Evolutionary conservation across 2,329 filamentous ascomycete genomes (phyloP), one percentile per base, ranked within the genome.

Genomic region (Colletotrichum sp.): DNA sequence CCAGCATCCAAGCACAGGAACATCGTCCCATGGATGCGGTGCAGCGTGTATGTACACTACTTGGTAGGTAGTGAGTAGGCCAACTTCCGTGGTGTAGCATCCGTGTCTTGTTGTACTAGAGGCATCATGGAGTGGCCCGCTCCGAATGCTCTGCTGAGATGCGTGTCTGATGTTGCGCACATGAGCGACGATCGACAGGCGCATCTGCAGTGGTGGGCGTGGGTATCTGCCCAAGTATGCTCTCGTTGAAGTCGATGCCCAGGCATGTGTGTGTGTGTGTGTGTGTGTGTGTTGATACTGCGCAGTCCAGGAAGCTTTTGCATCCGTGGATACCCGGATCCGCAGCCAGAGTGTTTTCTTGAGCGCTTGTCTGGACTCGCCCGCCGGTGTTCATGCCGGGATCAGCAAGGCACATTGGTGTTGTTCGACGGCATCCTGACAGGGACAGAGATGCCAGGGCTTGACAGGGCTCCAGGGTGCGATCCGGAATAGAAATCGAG

Each of bases 21-120:
- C 64, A 72, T 73, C 73, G 56, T 75, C 69, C 69, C 62, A 73
- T 73, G 69, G 62, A 43, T 67, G 36, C 70, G 61, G 69, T 66
- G 61, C 73, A 55, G 72, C 55, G 24, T 34, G 71, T 30, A n/a
- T 12, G 18, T 55, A 58, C 36, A 38, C 36, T 38, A 38, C 67
- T 21, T 34, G 12, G 13, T 60, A 28, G 26, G 66, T 58, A 38
- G 43, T 34, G 65, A 65, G 30, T 6, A 52, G 43, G 10, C 12
- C 43, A 24, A 21, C 43, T 58, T 58, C 55, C 26, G 55, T 30
- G 26, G 55, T 64, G 60, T 67, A 67, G 43, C 65, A 67, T 67
- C 65, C 65, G 21, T 36, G 55, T 32, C 64, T 56, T 15, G 9
- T 28, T 38, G 64, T 55, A 28, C 28, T n/a, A 48, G 18, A n/a